Evolutionary conservation across 208 protist species (phyloP), one percentile per base, ranked within the genome.

Genomic region (Wallacemonas rigidus): DNA sequence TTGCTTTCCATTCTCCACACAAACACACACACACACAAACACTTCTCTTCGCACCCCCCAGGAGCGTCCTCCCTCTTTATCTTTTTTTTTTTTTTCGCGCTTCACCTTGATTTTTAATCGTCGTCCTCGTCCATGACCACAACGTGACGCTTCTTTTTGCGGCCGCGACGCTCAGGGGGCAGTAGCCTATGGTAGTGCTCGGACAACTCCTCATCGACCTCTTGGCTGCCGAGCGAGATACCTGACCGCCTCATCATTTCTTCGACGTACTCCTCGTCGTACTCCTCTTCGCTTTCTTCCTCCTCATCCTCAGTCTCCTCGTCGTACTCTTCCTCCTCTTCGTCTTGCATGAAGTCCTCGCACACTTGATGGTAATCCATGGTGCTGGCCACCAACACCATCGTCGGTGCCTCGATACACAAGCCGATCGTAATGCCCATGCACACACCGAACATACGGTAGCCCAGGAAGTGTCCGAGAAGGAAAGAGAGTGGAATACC

Each of bases 201-300:
- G 17, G 75, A 58, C 57, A 69, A 38, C 45, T 77, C 62, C 36
- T 74, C 70, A 51, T 84, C 71, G 11, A 69, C 62, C 43, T 89
- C 79, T 17, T 54, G 71, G 65, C 53, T 81, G 12, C 35, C 39
- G 14, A 84, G 76, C 12, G 77, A 74, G 45, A 94, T 94, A 63
- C 89, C 89, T 12, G 89, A 94, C 26, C 89, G 86, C n/a, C 89
- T 81, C 76, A 94, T 79, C 36, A 91, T 80, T 70, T 94, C 82
- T 64, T 94, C 81, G 40, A 90, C 67, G 72, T 88, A 86, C 54
- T 80, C 81, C 61, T 82, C 80, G 43, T 90, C 87, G 69, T 80
- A 75, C 74, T 79, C 79, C 55, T 88, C 83, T 2, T 80, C 76
- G 54, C 87, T 79, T 41, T 88, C 79, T 44, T 81, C 69, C 40